phyloP scores from a whole-genome alignment of 345 rosid species.

The Jatropha curcas region DNA sequence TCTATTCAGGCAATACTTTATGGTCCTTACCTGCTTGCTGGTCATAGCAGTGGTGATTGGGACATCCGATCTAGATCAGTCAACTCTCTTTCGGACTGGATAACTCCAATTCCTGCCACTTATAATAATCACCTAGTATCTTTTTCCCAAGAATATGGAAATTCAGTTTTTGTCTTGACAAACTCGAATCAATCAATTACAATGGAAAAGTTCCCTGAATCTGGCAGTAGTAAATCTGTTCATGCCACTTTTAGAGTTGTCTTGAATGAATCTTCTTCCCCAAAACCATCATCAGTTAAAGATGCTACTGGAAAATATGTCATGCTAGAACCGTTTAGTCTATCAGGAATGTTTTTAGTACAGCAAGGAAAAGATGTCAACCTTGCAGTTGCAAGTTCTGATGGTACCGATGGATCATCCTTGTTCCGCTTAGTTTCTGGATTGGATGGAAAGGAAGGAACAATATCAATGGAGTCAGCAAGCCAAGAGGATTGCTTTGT shows the following conservation, averaged over 20 bases:
- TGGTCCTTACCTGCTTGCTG: constrained; percentile 85
- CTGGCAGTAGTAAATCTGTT: constrained; percentile 61
- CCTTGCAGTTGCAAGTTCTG: constrained; percentile 42
- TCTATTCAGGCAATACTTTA: constrained; percentile 82
- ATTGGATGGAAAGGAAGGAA: constrained; percentile 54
- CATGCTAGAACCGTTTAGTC: constrained; percentile 72
- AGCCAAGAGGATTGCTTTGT: constrained; percentile 60
- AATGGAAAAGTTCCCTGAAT: constrained; percentile 49
- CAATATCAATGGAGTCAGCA: constrained; percentile 57
- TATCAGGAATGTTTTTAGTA: constrained; percentile 70
- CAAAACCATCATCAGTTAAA: constrained; percentile 13
- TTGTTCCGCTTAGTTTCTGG: constrained; percentile 61
- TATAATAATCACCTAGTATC: constrained; percentile 57
- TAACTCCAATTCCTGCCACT: constrained; percentile 52
- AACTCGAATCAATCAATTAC: constrained; percentile 61
- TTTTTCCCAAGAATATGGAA: constrained; percentile 56
- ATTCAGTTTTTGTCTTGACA: constrained; percentile 47
- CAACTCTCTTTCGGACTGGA: constrained; percentile 49
- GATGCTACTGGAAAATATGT: constrained; percentile 54
- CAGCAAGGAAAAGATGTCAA: constrained; percentile 35
- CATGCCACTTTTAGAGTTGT: constrained; percentile 74
- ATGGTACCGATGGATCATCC: constrained; percentile 29
- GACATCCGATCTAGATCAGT: constrained; percentile 50
- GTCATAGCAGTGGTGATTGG: constrained; percentile 69
- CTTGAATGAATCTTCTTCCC: constrained; percentile 18